phyloP scores from a whole-genome alignment of 352 stramenopile genomes.

The Pythium dissotocum region DNA sequence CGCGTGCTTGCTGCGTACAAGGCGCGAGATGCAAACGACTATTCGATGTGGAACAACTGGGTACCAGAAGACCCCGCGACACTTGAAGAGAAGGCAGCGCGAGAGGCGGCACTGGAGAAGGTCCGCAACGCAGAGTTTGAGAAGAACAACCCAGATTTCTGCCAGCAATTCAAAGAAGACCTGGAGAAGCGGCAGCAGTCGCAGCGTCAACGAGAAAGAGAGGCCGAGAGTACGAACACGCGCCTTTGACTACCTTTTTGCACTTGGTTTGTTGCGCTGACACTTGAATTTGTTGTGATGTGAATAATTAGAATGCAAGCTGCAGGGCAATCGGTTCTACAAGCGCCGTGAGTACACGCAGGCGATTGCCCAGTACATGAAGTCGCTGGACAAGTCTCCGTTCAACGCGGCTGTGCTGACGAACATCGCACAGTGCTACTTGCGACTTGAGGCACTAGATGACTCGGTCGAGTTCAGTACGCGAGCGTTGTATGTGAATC shows the following conservation, averaged over 20 bases:
- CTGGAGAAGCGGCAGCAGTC: conserved; percentile 57
- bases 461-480: conserved; percentile 73
- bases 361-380: conserved; percentile 68
- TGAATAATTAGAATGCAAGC: conserved; percentile 47
- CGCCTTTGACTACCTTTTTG: too few relatives aligned
- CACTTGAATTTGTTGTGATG: background rate
- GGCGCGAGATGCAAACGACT: conserved; percentile 76
- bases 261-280: background rate
- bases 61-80: conserved; percentile 70
- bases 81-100: conserved; percentile 55
- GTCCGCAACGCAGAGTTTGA: conserved; percentile 75
- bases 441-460: conserved; percentile 49
- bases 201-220: conserved; percentile 48
- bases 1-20: conserved; percentile 72
- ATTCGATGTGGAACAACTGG: conserved; percentile 79
- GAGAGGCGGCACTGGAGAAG: conserved; percentile 57
- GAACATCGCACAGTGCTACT: conserved; percentile 69
- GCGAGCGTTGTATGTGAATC: conserved; percentile 59
- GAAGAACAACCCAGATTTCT: conserved; percentile 76
- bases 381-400: conserved; percentile 55
- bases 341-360: conserved; percentile 53
- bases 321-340: conserved; percentile 60
- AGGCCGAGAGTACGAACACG: conserved; percentile 45
- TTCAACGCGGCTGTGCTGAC: conserved; percentile 65
- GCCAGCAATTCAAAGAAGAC: conserved; percentile 76